A percentile compares a stretch with the other conserved stretches of the same genome.
phyloP scores from a whole-genome alignment of 441 rosid species.

The Melastoma candidum region DNA sequence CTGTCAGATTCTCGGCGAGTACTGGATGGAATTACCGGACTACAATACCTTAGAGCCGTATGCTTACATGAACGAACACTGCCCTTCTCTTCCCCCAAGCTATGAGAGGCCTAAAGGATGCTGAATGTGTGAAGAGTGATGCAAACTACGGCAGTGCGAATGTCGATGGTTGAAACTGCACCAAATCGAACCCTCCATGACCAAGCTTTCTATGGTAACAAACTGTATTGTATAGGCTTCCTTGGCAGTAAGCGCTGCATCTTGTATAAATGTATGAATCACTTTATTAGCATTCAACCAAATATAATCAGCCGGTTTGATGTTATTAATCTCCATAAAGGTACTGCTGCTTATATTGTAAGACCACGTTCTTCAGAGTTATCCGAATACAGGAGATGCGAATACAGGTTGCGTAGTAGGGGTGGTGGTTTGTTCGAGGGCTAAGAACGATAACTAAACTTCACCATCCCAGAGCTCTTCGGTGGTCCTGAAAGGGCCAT shows the following conservation, averaged over 20 bases:
- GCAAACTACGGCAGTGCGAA: neutral
- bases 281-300: no score
- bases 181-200: neutral
- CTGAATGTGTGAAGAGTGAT: conserved; percentile 20
- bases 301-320: no score
- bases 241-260: no score
- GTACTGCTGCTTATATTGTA: no score
- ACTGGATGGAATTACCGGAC: conserved; percentile 73
- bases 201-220: neutral
- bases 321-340: no score
- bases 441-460: neutral
- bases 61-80: conserved; percentile 78
- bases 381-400: no score
- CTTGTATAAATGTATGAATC: no score
- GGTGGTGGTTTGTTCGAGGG: neutral
- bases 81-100: conserved; percentile 89
- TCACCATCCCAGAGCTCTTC: conserved; percentile 48
- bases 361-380: no score
- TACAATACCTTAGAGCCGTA: conserved; percentile 73
- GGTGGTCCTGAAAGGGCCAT: conserved; percentile 33
- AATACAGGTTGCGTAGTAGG: neutral
- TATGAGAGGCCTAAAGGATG: conserved; percentile 65
- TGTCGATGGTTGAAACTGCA: conserved; percentile 3
- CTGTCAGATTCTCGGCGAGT: conserved; percentile 87
- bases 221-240: no score